Evolutionary conservation across 257 asterid species (phyloP).

Genomic region (Rehmannia glutinosa): DNA sequence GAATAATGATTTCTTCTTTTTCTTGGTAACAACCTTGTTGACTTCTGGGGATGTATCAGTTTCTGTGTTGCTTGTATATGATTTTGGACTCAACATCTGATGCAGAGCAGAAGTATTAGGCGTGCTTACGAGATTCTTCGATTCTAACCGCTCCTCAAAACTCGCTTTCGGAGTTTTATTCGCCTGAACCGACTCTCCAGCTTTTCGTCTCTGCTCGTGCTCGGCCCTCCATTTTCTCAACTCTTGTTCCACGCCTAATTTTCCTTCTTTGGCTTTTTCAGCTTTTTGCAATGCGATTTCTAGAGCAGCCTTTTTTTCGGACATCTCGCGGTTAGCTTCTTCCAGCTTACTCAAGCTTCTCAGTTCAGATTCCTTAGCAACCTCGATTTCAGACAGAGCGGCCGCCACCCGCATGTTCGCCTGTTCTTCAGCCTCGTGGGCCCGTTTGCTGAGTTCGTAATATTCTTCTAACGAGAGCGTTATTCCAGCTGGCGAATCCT

Average conservation of each 20-base stretch:
- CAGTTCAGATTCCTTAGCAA: conserved; percentile 75
- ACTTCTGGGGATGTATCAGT: conserved; percentile 47
- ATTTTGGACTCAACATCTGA: conserved; percentile 39
- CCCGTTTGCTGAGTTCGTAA: conserved; percentile 79
- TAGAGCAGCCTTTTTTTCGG: conserved; percentile 50
- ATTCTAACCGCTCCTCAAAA: conserved; percentile 33
- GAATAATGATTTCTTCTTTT: conserved; percentile 55
- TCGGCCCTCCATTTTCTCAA: conserved; percentile 81
- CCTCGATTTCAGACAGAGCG: conserved; percentile 69
- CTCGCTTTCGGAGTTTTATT: conserved; percentile 31
- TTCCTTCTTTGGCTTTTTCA: conserved; percentile 76
- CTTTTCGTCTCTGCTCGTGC: conserved; percentile 69
- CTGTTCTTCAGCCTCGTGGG: conserved; percentile 86
- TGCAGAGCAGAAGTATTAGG: conserved; percentile 23
- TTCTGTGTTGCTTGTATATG: conserved; percentile 45
- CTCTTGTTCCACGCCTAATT: conserved; percentile 79
- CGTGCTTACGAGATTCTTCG: conserved; percentile 21
- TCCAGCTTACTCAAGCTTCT: conserved; percentile 64
- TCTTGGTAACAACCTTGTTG: conserved; percentile 32
- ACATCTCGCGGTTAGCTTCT: conserved; percentile 55
- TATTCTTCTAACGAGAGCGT: conserved; percentile 77
- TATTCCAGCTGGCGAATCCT: conserved; percentile 48
- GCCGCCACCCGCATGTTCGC: conserved; percentile 60
- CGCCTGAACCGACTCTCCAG: conserved; percentile 37
- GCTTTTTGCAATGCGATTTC: conserved; percentile 57